Evolutionary conservation across 176 grass and related monocot genomes (phyloP), one percentile per base, ranked within the genome.

Genomic region (Echinochloa phyllopogon): DNA sequence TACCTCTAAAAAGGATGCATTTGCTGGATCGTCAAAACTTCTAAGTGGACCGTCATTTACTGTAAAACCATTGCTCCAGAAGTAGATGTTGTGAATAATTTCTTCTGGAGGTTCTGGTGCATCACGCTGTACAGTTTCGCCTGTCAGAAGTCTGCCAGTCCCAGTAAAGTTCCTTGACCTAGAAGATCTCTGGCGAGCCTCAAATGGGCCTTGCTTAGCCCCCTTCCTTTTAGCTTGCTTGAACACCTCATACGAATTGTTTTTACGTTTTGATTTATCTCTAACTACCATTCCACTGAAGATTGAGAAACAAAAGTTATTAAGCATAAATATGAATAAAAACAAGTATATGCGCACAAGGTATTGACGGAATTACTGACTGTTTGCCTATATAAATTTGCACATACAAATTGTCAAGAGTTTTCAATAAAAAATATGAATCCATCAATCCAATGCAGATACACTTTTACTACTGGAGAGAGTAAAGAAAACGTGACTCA

Each of bases 51-150:
- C 96, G 71, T 92, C 84, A 68, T 98, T 92, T 59, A 99, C 91
- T 63, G 94, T 94, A 58, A 99, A 99, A 21, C 97, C 97, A 80
- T 96, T 86, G 17, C 73, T 96, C 94, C 94, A 99, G 40, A 96
- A 96, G 73, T 84, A 91, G 65, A 99, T 85, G 80, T 86, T 89
- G 65, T 94, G 90, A 53, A 92, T 62, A 81, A 89, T 72, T 57
- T 76, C 82, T 77, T 90, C 90, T 55, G 82, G 79, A 33, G 76
- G 89, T 72, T 93, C 83, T 83, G 88, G 73, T 25, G 64, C 55
- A 90, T 82, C 50, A 86, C 88, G 70, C 47, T 87, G 88, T 56
- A 87, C 56, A 82, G 88, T 70, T 76, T 89, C 89, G 88, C 78
- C 89, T 65, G 91, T 81, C 39, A 96, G 78, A 66, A 91, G 43